Percentiles rank a stretch among this genome's conserved stretches.
These are phyloP conservation scores for Colletotrichum acutatum DNA, from an alignment of 2,329 filamentous ascomycete genomes.

Conservation along the genomic window DNA sequence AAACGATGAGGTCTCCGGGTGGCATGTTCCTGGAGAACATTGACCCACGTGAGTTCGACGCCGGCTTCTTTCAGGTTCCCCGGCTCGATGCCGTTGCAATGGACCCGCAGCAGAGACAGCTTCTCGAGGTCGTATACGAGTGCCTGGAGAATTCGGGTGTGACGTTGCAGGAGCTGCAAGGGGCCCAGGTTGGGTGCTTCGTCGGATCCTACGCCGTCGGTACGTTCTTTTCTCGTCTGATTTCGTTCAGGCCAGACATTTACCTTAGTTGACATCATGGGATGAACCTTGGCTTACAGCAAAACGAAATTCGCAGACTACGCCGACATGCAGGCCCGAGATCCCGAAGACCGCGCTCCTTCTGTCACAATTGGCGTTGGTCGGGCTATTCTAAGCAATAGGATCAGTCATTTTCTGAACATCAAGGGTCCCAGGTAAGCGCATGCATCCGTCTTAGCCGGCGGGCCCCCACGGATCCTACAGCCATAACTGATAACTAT, in stretches of 20 bases:
- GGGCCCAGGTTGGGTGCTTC: background rate
- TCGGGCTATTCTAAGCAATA: slow-evolving; percentile 43
- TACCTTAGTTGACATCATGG: too few relatives aligned
- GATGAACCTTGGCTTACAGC: too few relatives aligned
- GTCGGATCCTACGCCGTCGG: background rate
- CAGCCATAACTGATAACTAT: slow-evolving; percentile 44
- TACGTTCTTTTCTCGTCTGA: too few relatives aligned
- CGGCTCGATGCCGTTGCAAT: slow-evolving; percentile 42
- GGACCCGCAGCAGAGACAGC: slow-evolving; percentile 46
- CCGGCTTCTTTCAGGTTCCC: slow-evolving; percentile 43
- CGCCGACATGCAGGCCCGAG: background rate
- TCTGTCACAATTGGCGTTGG: slow-evolving; percentile 36
- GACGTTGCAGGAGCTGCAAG: slow-evolving; percentile 1
- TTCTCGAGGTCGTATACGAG: slow-evolving; percentile 49
- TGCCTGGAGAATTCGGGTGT: slow-evolving; percentile 36
- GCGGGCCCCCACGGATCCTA: slow-evolving; percentile 39
- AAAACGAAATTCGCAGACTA: background rate
- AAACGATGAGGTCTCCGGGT: too few relatives aligned
- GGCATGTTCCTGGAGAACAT: too few relatives aligned
- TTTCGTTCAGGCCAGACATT: too few relatives aligned
- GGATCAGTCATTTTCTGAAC: slow-evolving; percentile 51
- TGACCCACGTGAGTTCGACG: slow-evolving; percentile 37
- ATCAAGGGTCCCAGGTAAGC: slow-evolving; percentile 40
- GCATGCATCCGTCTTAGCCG: slow-evolving; percentile 44
- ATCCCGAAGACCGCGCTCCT: background rate